These are phyloP conservation scores for Termitomyces sp. DNA, from an alignment of 768 basidiomycete species.

Conservation along the genomic window DNA sequence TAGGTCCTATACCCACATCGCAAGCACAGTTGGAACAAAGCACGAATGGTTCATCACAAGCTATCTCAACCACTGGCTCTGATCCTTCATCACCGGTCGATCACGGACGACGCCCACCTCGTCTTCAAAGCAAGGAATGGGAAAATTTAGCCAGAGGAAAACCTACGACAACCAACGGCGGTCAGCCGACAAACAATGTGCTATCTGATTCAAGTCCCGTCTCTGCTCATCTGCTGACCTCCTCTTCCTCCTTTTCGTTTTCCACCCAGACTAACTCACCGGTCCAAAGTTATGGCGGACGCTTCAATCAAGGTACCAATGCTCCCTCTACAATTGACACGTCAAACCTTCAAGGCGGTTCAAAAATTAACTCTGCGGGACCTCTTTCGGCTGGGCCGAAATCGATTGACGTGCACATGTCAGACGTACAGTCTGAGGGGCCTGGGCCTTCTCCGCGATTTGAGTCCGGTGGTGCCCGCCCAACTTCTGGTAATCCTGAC, in stretches of 20 bases:
- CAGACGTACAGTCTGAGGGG: slow-evolving; percentile 14
- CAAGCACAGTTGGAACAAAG: slow-evolving; percentile 23
- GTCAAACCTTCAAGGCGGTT: slow-evolving; percentile 25
- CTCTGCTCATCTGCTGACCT: slow-evolving; percentile 17
- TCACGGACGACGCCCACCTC: slow-evolving; percentile 23
- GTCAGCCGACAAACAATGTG: slow-evolving; percentile 33
- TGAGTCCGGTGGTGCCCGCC: slow-evolving; percentile 12
- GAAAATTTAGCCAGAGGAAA: slow-evolving; percentile 22
- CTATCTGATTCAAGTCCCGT: slow-evolving; percentile 20
- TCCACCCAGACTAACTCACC: slow-evolving; percentile 21
- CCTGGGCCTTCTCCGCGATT: slow-evolving; percentile 14
- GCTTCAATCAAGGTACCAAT: slow-evolving; percentile 23
- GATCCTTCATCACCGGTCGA: slow-evolving; percentile 23
- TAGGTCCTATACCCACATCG: slow-evolving; percentile 42
- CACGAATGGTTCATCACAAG: slow-evolving; percentile 31
- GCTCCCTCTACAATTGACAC: slow-evolving; percentile 19
- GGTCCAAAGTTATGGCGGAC: slow-evolving; percentile 20
- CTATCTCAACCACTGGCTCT: slow-evolving; percentile 26
- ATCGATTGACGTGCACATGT: slow-evolving; percentile 16
- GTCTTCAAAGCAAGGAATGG: slow-evolving; percentile 30
- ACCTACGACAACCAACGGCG: slow-evolving; percentile 19
- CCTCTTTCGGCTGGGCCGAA: slow-evolving; percentile 16
- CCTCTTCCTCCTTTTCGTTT: slow-evolving; percentile 16
- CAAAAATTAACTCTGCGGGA: slow-evolving; percentile 19
- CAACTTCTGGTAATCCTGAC: slow-evolving; percentile 15